Evolutionary conservation across 2,329 filamentous ascomycete species (phyloP).

Genomic region (Sclerotinia spermophila): DNA sequence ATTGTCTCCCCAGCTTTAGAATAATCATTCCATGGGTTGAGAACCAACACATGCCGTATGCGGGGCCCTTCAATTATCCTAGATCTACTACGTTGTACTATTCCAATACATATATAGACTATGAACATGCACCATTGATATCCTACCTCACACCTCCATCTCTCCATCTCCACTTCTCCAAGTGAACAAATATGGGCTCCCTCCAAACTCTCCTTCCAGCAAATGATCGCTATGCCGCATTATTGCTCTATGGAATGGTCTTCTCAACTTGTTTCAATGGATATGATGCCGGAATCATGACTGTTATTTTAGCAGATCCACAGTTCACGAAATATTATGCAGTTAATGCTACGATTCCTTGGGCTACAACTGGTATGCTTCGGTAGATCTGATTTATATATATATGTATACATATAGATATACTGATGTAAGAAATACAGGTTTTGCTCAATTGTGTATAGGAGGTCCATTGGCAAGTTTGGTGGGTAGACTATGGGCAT

Average conservation of each 20-base stretch:
- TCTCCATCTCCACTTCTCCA: not conserved
- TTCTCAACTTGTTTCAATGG: conserved; percentile 43
- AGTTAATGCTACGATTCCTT: conserved; percentile 41
- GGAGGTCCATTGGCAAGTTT: conserved; percentile 40
- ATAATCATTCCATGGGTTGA: not conserved
- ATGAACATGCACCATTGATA: conserved; percentile 34
- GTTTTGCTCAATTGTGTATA: conserved; percentile 41
- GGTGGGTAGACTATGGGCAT: conserved; percentile 41
- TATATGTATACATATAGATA: not conserved
- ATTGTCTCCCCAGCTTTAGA: not conserved
- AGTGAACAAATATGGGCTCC: not conserved
- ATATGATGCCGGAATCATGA: conserved; percentile 44
- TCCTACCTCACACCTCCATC: not conserved
- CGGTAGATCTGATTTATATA: not conserved
- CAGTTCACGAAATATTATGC: conserved; percentile 43
- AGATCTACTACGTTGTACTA: not conserved
- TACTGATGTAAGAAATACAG: conserved; percentile 21
- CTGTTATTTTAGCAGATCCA: conserved; percentile 43
- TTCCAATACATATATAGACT: not conserved
- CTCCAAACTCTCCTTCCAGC: conserved; percentile 36
- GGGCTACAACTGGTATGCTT: conserved; percentile 40
- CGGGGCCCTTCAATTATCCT: not conserved
- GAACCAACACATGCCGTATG: not conserved
- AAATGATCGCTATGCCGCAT: conserved; percentile 40
- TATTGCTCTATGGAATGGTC: conserved; percentile 40